These are phyloP conservation scores for Ogataea saltuana DNA, from an alignment of 805 yeast genomes.

Conservation along the genomic window DNA sequence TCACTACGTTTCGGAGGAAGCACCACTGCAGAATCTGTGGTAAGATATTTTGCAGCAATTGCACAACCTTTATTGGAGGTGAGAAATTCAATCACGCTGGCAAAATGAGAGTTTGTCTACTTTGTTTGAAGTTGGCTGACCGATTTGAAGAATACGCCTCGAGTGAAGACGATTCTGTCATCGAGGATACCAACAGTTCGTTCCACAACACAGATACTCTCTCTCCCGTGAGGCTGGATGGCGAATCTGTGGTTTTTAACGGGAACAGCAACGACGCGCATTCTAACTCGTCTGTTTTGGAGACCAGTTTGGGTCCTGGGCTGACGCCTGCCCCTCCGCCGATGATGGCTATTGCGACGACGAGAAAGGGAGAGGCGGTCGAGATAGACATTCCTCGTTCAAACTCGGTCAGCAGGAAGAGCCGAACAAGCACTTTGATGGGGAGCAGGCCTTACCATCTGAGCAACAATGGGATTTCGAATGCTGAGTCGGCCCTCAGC, in stretches of 20 bases:
- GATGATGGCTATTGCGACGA: slow-evolving; percentile 80
- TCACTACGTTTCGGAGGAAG: slow-evolving; percentile 82
- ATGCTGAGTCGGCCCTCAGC: not conserved
- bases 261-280: slow-evolving; percentile 6
- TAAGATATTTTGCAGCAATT: slow-evolving; percentile 84
- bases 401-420: slow-evolving; percentile 29
- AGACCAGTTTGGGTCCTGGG: slow-evolving; percentile 10
- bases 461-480: slow-evolving; percentile 1
- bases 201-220: slow-evolving; percentile 19
- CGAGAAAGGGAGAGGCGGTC: slow-evolving; percentile 74
- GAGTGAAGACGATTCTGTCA: slow-evolving; percentile 56
- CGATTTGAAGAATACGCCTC: slow-evolving; percentile 67
- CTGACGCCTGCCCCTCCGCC: slow-evolving; percentile 59
- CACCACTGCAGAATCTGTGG: slow-evolving; percentile 98
- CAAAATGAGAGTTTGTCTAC: slow-evolving; percentile 72
- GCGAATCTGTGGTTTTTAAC: slow-evolving; percentile 9
- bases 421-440: slow-evolving; percentile 23
- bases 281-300: slow-evolving; percentile 12
- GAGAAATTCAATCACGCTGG: slow-evolving; percentile 63
- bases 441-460: slow-evolving; percentile 19
- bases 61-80: slow-evolving; percentile 74
- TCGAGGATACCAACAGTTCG: slow-evolving; percentile 37
- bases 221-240: slow-evolving; percentile 20
- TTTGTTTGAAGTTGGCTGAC: slow-evolving; percentile 63
- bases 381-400: slow-evolving; percentile 56